Base-by-base conservation (phyloP, 2,329 filamentous ascomycete genomes). In the Myriosclerotinia curreyana region DNA sequence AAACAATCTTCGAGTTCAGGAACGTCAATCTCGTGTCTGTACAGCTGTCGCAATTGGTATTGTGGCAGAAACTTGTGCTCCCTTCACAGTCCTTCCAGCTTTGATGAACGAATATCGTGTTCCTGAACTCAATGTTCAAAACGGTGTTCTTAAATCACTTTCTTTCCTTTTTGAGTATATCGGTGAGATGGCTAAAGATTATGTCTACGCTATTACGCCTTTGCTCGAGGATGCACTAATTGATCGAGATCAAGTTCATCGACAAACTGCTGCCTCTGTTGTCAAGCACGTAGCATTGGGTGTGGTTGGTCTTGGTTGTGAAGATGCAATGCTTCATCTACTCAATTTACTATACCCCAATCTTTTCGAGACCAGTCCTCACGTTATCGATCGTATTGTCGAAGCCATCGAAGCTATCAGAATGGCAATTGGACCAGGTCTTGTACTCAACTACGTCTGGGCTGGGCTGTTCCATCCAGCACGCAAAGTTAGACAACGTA, bases 51-150 rank as follows among this genome's bases (percentile, higher is more conserved):
- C 95, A 58, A 99, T 99, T 69, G 95, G 94, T 76, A 99, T 99
- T 71, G 95, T 99, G 6, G 95, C 95, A 56, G 95, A 99, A 79
- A 99, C 95, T 42, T 99, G 95, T 75, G 95, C 94, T 6, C 95
- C 96, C 0, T 99, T 99, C 78, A 99, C 95, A 0, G 95, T 99
- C 5, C 87, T 99, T n/a, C 95, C 95, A 0, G 95, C 95, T 3
- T 81, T 99, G 67, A 99, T 99, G 96, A 99, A 99, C 79, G 95
- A 99, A 77, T 99, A 99, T 77, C 90, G 95, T 62, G 95, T 99
- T 11, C 95, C 95, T 0, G 95, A 99, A 78, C 88, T 99, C 70
- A 99, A 99, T 75, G 95, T 99, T 34, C 95, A 99, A 76, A 99
- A 99, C 71, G 95, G 95, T 79, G 95, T 99, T 42, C 87, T 99